These are phyloP conservation scores for Wickerhamomyces bisporus DNA, from an alignment of 805 yeast species.

Conservation along the genomic window DNA sequence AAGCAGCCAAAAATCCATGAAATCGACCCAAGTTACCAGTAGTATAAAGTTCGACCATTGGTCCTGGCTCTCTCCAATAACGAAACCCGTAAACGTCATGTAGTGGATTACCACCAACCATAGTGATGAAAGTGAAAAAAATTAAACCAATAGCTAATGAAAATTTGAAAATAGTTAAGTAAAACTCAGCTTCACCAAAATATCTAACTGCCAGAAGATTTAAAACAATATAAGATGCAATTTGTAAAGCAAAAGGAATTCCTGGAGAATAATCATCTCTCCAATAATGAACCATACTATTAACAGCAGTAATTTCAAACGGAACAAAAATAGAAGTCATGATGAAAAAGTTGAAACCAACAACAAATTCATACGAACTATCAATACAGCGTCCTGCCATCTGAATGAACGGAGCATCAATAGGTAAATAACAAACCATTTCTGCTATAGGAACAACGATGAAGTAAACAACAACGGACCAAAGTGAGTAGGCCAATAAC, in stretches of 20 bases:
- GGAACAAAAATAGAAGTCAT: constrained; percentile 71
- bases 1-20: constrained; percentile 64
- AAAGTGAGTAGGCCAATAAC: constrained; percentile 52
- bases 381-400: constrained; percentile 72
- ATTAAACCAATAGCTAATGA: constrained; percentile 64
- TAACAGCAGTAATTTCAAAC: constrained; percentile 73
- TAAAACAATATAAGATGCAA: constrained; percentile 52
- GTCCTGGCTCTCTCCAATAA: constrained; percentile 46
- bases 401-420: constrained; percentile 67
- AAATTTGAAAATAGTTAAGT: constrained; percentile 65
- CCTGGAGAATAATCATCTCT: constrained; percentile 68
- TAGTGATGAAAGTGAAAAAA: constrained; percentile 65
- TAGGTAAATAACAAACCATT: constrained; percentile 65
- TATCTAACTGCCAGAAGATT: constrained; percentile 64
- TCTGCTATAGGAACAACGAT: constrained; percentile 71
- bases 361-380: constrained; percentile 61
- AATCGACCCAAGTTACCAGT: constrained; percentile 43
- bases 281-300: constrained; percentile 74
- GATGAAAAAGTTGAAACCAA: constrained; percentile 72
- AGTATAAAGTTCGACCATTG: constrained; percentile 26
- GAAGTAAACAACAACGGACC: constrained; percentile 60
- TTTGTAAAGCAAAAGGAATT: constrained; percentile 57
- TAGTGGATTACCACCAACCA: constrained; percentile 80
- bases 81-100: constrained; percentile 53
- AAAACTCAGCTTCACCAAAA: constrained; percentile 79